These are phyloP conservation scores for Nasturtium officinale DNA, from an alignment of 345 rosid genomes.

Conservation along the genomic window DNA sequence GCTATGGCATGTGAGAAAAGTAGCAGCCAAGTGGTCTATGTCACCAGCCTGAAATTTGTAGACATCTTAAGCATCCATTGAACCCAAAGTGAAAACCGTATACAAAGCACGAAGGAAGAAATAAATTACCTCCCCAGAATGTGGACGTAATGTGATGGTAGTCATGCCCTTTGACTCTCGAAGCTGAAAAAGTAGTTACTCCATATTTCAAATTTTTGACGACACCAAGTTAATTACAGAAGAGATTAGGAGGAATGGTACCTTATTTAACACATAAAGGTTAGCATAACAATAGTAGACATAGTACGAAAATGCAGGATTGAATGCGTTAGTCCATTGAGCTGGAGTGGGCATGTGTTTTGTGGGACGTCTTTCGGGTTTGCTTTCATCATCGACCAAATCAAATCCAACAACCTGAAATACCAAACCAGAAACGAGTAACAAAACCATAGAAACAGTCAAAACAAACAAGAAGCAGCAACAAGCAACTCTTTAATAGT, in stretches of 20 bases:
- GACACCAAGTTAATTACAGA: conserved; percentile 3
- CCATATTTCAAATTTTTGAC: conserved; percentile 20
- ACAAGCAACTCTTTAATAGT: not conserved
- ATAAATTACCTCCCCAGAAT: conserved; percentile 85
- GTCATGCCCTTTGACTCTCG: conserved; percentile 99
- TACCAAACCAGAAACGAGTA: conserved; percentile 30
- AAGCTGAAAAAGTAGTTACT: conserved; percentile 58
- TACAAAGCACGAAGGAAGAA: not conserved
- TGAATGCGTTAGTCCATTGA: conserved; percentile 95
- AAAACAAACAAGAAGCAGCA: conserved; percentile 3
- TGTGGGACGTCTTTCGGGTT: conserved; percentile 99
- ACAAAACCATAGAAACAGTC: not conserved
- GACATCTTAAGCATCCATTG: conserved; percentile 21
- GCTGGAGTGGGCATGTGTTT: conserved; percentile 99
- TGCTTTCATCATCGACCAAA: conserved; percentile 98
- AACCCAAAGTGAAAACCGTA: not conserved
- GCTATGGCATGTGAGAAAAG: conserved; percentile 89
- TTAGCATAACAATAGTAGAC: conserved; percentile 95
- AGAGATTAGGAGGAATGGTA: conserved; percentile 29
- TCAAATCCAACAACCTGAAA: conserved; percentile 96
- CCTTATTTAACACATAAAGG: conserved; percentile 94
- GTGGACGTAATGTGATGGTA: conserved; percentile 92
- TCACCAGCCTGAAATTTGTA: conserved; percentile 85
- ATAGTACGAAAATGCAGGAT: conserved; percentile 96
- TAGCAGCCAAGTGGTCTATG: conserved; percentile 98